Base-by-base conservation (phyloP, 805 yeast genomes). In the Metschnikowia arizonensis region DNA sequence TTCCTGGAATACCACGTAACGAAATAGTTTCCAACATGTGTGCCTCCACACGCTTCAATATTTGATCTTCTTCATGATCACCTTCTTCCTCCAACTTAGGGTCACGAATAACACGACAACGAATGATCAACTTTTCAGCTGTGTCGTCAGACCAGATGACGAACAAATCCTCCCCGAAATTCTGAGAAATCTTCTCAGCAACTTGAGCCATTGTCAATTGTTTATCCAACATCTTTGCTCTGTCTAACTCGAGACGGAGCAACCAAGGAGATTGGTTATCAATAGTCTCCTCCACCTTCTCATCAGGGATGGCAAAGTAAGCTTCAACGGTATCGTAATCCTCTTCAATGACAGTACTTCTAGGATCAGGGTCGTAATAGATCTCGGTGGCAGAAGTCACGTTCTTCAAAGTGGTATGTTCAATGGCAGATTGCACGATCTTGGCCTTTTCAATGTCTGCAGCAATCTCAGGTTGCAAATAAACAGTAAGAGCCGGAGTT, bases 131-230 rank as follows among this genome's bases (percentile, higher is more conserved):
- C 68, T 89, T 90, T 55, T 91, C 97, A 36, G 97, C 97, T 60
- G 93, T 91, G 74, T 93, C 99, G 76, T 95, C 99, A 39, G 97
- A 88, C 98, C 99, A 93, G 61, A 93, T 93, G 33, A 93, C 96
- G 60, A 91, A 93, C 69, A 93, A 72, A 68, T 93, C 99, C 57
- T 89, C 95, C 44, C 90, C 95, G 66, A 93, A 93, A 52, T 87
- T 84, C 61, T 87, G 90, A 53, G 89, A 84, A 50, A 93, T 93
- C 74, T 85, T 89, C 57, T 89, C 95, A 23, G 99, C 97, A 46
- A 93, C 98, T 72, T 93, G 97, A 54, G 95, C 87, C 97, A 95
- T 93, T 4, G 96, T 88, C 63, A 93, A 78, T 67, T 93, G 97
- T 68, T 93, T 89, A 73, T 93, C 99, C 61, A 91, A 84, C 97